These are phyloP conservation scores for Aspergillaceae sp. DNA, from an alignment of 2,329 filamentous ascomycete species.

Conservation along the genomic window DNA sequence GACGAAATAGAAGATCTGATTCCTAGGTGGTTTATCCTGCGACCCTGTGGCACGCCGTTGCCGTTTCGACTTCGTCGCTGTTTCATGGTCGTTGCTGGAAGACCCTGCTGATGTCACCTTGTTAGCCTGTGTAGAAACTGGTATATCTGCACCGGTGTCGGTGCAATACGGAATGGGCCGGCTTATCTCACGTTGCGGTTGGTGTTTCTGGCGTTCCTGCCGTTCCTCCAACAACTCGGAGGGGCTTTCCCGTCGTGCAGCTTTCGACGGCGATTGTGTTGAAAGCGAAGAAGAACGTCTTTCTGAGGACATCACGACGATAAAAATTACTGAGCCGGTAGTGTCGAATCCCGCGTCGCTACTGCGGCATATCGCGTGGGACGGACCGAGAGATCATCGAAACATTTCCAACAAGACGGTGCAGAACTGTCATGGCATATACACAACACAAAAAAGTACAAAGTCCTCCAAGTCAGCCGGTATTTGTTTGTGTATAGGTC, in stretches of 20 bases:
- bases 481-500: too few species aligned
- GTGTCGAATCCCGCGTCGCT: constrained; percentile 2
- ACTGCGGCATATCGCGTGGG: constrained; percentile 7
- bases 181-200: background rate
- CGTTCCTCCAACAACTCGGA: constrained; percentile 4
- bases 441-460: background rate
- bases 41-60: constrained; percentile 19
- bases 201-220: background rate
- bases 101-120: constrained; percentile 8
- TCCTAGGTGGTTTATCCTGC: constrained; percentile 15
- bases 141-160: background rate
- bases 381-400: constrained; percentile 3
- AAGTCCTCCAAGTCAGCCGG: background rate
- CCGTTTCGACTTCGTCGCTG: constrained; percentile 13
- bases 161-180: background rate
- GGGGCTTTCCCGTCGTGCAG: constrained; percentile 4
- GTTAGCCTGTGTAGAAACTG: background rate
- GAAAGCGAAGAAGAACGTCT: constrained; percentile 9
- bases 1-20: constrained; percentile 34
- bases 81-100: constrained; percentile 10
- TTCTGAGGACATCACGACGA: constrained; percentile 12
- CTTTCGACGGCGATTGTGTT: constrained; percentile 6
- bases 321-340: background rate
- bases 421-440: constrained; percentile 5
- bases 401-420: constrained; percentile 3